Evolutionary conservation across 2,329 filamentous ascomycete species (phyloP).

Genomic region (Stachybotrys chlorohalonatus): DNA sequence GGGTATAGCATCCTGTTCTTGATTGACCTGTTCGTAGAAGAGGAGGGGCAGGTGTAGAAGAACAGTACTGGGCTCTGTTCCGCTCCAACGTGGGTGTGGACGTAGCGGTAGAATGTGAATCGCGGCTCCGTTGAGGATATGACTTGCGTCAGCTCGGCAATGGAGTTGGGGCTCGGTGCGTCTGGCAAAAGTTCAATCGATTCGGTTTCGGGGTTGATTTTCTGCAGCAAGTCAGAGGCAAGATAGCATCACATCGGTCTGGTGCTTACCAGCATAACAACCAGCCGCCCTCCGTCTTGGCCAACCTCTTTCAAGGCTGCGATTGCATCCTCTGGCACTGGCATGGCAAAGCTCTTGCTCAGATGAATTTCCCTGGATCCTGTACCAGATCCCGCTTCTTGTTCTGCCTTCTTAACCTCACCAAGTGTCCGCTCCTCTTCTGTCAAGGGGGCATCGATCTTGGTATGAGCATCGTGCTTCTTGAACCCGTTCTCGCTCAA

Average conservation of each 20-base stretch:
- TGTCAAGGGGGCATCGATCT: conserved; percentile 61
- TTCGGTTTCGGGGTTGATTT: conserved; percentile 64
- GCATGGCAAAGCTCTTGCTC: conserved; percentile 48
- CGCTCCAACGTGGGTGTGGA: conserved; percentile 43
- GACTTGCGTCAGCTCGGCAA: conserved; percentile 45
- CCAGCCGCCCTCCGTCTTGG: conserved; percentile 34
- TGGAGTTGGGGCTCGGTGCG: conserved; percentile 41
- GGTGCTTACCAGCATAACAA: conserved; percentile 57
- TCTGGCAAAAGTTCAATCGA: conserved; percentile 55
- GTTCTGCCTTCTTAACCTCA: conserved; percentile 67
- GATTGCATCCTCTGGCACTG: conserved; percentile 53
- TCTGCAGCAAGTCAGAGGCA: conserved; percentile 31
- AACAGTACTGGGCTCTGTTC: conserved; percentile 58
- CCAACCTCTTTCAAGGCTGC: conserved; percentile 53
- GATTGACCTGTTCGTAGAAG: conserved; percentile 57
- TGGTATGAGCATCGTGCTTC: conserved; percentile 60
- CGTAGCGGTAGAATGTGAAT: conserved; percentile 69
- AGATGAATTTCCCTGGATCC: conserved; percentile 48
- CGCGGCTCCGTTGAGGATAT: conserved; percentile 64
- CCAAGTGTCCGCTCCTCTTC: conserved; percentile 66
- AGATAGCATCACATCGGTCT: background rate
- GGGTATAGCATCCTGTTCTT: conserved; percentile 84
- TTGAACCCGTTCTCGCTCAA: conserved; percentile 61
- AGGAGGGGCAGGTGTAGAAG: conserved; percentile 71
- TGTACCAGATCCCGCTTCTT: conserved; percentile 63